Evolutionary conservation across 306 rosid species (phyloP), one percentile per base, ranked within the genome.

Genomic region (Crotalaria pallida): DNA sequence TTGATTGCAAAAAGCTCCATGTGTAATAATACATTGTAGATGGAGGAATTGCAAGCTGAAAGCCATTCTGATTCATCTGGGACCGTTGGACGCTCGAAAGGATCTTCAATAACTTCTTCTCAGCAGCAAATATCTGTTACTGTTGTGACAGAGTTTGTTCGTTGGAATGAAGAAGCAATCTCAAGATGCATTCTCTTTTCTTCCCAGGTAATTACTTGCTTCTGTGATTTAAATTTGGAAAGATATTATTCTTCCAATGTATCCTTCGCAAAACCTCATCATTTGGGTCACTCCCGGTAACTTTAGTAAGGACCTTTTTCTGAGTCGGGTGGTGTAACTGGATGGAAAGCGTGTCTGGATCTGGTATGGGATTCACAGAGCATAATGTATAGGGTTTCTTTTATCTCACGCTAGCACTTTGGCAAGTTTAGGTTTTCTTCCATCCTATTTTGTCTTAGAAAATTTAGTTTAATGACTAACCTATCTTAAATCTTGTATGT

Each of bases 141-240:
- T 70, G 91, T 91, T 77, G 96, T 95, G 48, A 95, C 99, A 67
- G 97, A 95, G 86, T 91, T 95, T 86, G 96, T 89, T 51, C 96
- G 96, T 17, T 95, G 99, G 99, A 95, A 95, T 82, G 99, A 95
- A 84, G 99, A 95, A 86, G 96, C 99, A 79, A 83, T 95, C 81
- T 51, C 96, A 72, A 82, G 97, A 87, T 95, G 99, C 89, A 86
- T 82, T 79, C 72, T 95, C 78, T 91, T 95, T 79, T 84, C 97
- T 68, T 82, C 97, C 74, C 99, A 91, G 86, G 99, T 91, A 83
- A 78, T 73, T 67, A 17, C 36, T 62, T 75, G 81, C 47, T 58
- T 67, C 8, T 48, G 23, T 70, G 53, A 75, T 72, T 33, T 36
- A 44, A 51, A 74, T 65, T 43, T 49, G 48, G 3, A 50, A 57